Evolutionary conservation across 768 basidiomycete genomes (phyloP), one percentile per base, ranked within the genome.

Genomic region (Lentinula sp.): DNA sequence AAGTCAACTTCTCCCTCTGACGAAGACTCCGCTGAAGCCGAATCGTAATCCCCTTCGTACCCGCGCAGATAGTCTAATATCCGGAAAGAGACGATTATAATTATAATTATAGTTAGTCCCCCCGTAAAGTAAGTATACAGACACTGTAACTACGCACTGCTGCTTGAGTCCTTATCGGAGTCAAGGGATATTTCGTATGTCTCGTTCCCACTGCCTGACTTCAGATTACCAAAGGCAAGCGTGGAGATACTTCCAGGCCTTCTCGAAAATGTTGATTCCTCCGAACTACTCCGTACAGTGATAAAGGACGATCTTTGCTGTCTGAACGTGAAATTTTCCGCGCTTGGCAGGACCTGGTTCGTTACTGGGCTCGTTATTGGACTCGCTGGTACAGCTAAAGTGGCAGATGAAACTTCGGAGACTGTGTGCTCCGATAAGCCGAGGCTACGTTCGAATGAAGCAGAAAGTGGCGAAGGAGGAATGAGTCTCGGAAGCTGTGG

Each of bases 141-240:
- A 9, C 18, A 20, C 53, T 37, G 16, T 39, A 54, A 56, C 55
- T 56, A 56, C 55, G 55, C 39, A 56, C 55, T 42, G 57, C 57
- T 48, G 57, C 46, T 58, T n/a, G 55, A 43, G 28, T 60, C 45
- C 37, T 60, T 51, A 36, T 53, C 49, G 15, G 59, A 60, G 39
- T 50, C 58, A 48, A 49, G 28, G 6, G 7, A 15, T 39, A 15
- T 39, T n/a, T 41, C 37, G 28, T 28, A 12, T 18, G 6, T 33
- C 50, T 51, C 35, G 28, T 43, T 56, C 41, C 23, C 18, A 16
- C 12, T 45, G 16, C 1, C 18, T 15, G 55, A 56, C 39, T 28
- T 28, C 28, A 43, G 10, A 28, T 56, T 41, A 28, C 55, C 55
- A 42, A 56, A 56, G 20, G 55, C 55, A 56, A 56, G 41, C 13